Base-by-base conservation (phyloP, 176 grass and related monocot genomes). In the Aegilops umbellulata region DNA sequence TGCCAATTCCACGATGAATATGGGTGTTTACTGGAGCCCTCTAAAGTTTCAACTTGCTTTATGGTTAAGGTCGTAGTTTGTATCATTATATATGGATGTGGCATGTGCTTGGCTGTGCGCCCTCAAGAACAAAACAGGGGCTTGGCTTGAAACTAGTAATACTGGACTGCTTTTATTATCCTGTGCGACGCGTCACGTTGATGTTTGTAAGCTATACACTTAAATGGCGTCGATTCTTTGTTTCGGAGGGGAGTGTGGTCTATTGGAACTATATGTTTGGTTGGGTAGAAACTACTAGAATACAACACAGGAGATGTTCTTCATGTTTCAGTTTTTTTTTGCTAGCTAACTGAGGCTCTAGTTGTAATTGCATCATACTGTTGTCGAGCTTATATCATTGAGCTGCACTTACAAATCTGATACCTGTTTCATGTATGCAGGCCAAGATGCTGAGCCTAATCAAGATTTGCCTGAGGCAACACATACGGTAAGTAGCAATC, bases 401-500 rank as follows among this genome's bases (percentile, higher is more conserved):
- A 51, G 17, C 71, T 20, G 14, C 61, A 80, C 5, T 68, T 80
- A 10, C 60, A 60, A 16, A 68, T 84, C 29, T 29, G 6, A 61
- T 80, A 8, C 14, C 10, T 31, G 19, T 66, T 80, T 77, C 51
- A 69, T 89, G 68, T 22, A 55, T 84, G 38, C 84, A 92, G 91
- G 80, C 42, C 23, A 41, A 64, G 30, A 87, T 63, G 71, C 42
- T 13, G 60, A 89, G 2, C 80, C 87, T 36, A 57, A 58, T 58
- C 90, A 83, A 19, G 86, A 74, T 16, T 22, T 79, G 17, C 72
- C 79, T 38, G 83, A 67, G 29, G 60, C 83, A 35, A 74, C 73
- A 60, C 38, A 82, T 30, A 42, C 20, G 8, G 86, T 92, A 89
- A 92, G 90, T 88, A 74, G 20, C 65, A 72, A 79, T 44, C 17